Base-by-base conservation (phyloP, 805 yeast genomes). In the Middelhovenomyces tepae region DNA sequence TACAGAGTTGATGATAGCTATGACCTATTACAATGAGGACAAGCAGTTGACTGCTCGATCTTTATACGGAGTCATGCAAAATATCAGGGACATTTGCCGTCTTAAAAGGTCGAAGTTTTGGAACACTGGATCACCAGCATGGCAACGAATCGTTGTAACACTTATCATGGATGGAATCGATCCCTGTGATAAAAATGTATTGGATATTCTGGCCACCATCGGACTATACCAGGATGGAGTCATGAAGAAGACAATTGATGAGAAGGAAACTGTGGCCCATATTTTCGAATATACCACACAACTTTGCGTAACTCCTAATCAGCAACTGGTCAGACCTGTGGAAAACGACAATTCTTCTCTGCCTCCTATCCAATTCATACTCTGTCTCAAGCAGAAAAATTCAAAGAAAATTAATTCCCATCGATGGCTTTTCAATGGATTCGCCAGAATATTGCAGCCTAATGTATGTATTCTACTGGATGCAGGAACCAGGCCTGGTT, bases 11-110 rank as follows among this genome's bases (percentile, higher is more conserved):
- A 64, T 75, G 59, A 63, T 75, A 33, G 77, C 76, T 16, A 53
- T 75, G 39, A 75, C 82, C 21, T 75, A 75, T 71, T 75, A 75
- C 51, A 75, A 75, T 13, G 82, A 75, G 51, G 80, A 75, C 55
- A 78, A 75, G 51, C 59, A 67, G 24, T 56, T 76, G 32, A 64
- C 75, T 27, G 77, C 79, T 0, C 57, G 79, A 22, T 74, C 81
- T 4, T 57, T 75, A 44, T 71, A 74, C 45, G 82, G 79, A 13
- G 69, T 75, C 5, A 74, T 75, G 64, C 73, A 73, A 40, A 75
- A 75, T 50, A 69, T 75, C 42, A 67, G 76, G 39, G 75, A 75
- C 45, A 64, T 75, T 38, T 69, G 73, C 66, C 66, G 53, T 51
- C 64, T 42, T 47, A 71, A 53, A 54, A 45, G 51, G 22, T 56